A percentile compares a stretch with the other conserved stretches of the same genome.
These are phyloP conservation scores for Yamagishiella unicocca DNA, from an alignment of 139 green algal genomes.

Conservation along the genomic window DNA sequence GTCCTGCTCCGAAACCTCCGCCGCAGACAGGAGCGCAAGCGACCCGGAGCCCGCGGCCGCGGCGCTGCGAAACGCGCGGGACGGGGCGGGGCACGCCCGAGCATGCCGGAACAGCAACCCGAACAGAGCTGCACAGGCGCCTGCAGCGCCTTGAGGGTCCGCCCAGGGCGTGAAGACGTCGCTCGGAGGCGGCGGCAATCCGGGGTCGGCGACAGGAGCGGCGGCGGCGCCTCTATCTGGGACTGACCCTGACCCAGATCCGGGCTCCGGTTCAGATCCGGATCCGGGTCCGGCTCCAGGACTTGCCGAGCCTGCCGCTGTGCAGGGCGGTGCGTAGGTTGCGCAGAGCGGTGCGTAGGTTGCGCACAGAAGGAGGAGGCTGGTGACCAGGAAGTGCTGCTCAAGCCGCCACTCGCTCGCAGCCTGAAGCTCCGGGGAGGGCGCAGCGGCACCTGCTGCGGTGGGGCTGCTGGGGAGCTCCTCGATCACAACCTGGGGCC, in stretches of 20 bases:
- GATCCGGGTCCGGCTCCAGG: background rate
- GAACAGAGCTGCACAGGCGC: background rate
- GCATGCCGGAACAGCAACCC: background rate
- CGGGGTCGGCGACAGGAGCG: background rate
- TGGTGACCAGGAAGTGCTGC: background rate
- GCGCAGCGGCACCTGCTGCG: background rate
- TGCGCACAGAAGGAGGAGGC: conserved; percentile 6
- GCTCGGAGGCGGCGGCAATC: background rate
- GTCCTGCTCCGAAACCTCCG: conserved; percentile 40
- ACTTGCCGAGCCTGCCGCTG: background rate
- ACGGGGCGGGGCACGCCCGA: background rate
- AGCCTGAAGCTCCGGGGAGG: background rate
- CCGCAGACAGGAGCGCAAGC: conserved; percentile 6
- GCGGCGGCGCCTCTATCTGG: background rate
- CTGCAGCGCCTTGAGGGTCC: background rate
- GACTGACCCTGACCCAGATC: background rate
- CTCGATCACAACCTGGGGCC: conserved; percentile 23
- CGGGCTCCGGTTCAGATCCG: background rate
- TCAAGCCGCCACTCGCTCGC: background rate
- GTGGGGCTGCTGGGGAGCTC: background rate
- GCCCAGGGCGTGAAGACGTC: conserved; percentile 32
- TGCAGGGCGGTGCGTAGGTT: conserved; percentile 6
- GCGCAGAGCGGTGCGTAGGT: conserved; percentile 13
- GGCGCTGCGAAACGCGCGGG: background rate
- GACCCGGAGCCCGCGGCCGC: background rate